These are phyloP conservation scores for Chrysosporium keratinophilum DNA, from an alignment of 2,329 filamentous ascomycete genomes.

Conservation along the genomic window DNA sequence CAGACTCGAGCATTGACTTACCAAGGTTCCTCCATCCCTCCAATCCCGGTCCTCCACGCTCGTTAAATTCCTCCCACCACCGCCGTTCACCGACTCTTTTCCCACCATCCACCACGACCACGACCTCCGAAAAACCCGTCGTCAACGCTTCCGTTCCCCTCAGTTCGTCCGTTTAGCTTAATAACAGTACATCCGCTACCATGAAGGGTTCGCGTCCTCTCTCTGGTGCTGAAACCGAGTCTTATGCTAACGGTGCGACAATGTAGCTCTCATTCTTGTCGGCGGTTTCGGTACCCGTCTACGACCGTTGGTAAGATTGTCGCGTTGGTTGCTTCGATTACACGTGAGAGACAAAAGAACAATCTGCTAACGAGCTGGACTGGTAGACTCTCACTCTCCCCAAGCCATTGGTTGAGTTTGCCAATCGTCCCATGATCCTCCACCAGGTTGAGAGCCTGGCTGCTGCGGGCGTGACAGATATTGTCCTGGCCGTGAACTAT, in stretches of 20 bases:
- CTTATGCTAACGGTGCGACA: constrained; percentile 6
- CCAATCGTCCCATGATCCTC: constrained; percentile 97
- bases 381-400: constrained; percentile 83
- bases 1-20: not conserved
- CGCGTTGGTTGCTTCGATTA: constrained; percentile 10
- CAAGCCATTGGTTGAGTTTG: constrained; percentile 96
- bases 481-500: constrained; percentile 98
- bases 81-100: constrained; percentile 4
- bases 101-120: not conserved
- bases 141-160: not conserved
- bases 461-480: constrained; percentile 87
- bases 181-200: not conserved
- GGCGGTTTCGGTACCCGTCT: constrained; percentile 98
- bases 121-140: not conserved
- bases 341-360: not conserved
- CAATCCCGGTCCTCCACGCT: not conserved
- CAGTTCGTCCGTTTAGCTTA: not conserved
- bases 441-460: constrained; percentile 95
- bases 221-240: not conserved
- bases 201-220: constrained; percentile 37
- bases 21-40: not conserved
- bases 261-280: constrained; percentile 87
- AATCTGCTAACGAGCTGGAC: not conserved
- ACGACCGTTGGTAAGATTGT: constrained; percentile 69
- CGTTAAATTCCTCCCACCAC: not conserved